A percentile compares a stretch with the other conserved stretches of the same genome.
Evolutionary conservation across 2,329 filamentous ascomycete species (phyloP).

Genomic region (Colletotrichum neosansevieriae): DNA sequence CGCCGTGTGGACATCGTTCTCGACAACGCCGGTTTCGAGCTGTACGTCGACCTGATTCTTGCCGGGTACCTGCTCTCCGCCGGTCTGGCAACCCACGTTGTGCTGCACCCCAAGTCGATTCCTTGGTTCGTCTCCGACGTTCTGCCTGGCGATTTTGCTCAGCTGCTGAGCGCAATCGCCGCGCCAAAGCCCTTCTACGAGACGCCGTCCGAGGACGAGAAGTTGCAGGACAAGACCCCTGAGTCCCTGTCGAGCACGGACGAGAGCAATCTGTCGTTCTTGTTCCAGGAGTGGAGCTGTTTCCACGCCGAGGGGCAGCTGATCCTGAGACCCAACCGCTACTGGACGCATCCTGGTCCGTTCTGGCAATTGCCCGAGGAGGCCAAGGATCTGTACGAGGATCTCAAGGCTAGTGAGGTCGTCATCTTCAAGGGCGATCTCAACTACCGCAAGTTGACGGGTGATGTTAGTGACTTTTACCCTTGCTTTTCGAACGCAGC

Average conservation of each 20-base stretch:
- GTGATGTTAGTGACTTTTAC: slow-evolving; percentile 73
- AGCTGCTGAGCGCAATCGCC: slow-evolving; percentile 84
- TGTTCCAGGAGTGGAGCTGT: slow-evolving; percentile 85
- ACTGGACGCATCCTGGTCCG: slow-evolving; percentile 90
- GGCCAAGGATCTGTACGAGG: slow-evolving; percentile 76
- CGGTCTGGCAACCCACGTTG: slow-evolving; percentile 85
- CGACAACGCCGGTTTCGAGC: slow-evolving; percentile 96
- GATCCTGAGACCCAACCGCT: slow-evolving; percentile 83
- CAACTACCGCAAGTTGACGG: slow-evolving; percentile 94
- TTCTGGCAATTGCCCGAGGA: slow-evolving; percentile 87
- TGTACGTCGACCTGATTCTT: slow-evolving; percentile 94
- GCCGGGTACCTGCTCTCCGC: slow-evolving; percentile 89
- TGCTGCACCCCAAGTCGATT: slow-evolving; percentile 93
- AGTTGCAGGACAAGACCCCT: slow-evolving; percentile 67
- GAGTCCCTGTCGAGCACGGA: slow-evolving; percentile 76
- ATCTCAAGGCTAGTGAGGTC: slow-evolving; percentile 85
- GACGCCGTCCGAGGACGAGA: slow-evolving; percentile 76
- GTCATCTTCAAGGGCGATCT: slow-evolving; percentile 98
- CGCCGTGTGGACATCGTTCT: slow-evolving; percentile 93
- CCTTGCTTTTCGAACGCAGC: background rate
- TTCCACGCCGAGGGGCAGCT: slow-evolving; percentile 88
- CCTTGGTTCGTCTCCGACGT: slow-evolving; percentile 99
- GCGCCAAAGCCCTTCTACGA: slow-evolving; percentile 84
- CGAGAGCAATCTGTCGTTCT: slow-evolving; percentile 73
- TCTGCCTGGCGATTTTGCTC: slow-evolving; percentile 84